Percentiles rank a stretch among this genome's conserved stretches.
Conservation (phyloP, 2,329 filamentous ascomycete genomes). For the Mycocentrospora acerina region DNA sequence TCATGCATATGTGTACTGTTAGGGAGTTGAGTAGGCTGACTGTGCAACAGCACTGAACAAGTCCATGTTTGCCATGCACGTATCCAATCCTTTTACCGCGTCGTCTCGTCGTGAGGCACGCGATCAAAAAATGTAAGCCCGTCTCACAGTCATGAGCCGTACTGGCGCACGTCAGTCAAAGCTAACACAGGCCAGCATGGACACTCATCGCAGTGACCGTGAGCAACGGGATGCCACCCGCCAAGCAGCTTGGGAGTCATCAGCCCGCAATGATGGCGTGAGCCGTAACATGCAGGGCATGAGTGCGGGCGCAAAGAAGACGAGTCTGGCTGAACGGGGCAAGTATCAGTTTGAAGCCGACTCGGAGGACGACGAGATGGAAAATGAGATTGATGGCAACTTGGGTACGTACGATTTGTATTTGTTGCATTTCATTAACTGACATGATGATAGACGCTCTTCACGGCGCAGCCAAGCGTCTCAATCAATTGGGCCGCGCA, state of each 20-base stretch:
- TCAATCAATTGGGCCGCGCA: conserved; percentile 73
- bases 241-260: conserved; percentile 49
- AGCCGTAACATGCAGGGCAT: conserved; percentile 16
- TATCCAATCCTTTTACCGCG: conserved; percentile 63
- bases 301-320: conserved; percentile 14
- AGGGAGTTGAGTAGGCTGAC: conserved; percentile 1
- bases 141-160: conserved; percentile 45
- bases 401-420: conserved; percentile 42
- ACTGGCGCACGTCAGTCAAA: conserved; percentile 21
- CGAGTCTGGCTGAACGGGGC: conserved; percentile 35
- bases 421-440: no score
- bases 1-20: no score
- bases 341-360: conserved; percentile 41
- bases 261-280: conserved; percentile 25
- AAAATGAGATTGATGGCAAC: conserved; percentile 49
- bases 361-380: conserved; percentile 63
- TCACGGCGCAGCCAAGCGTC: conserved; percentile 62
- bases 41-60: conserved; percentile 62
- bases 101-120: conserved; percentile 49
- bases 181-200: conserved; percentile 57
- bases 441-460: conserved; percentile 50
- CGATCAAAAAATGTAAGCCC: conserved; percentile 63
- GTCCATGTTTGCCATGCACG: conserved; percentile 87
- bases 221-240: conserved; percentile 58
- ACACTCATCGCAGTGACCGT: conserved; percentile 62